Base-by-base conservation (phyloP, 495 filamentous ascomycete genomes). In the Darksidea phi region DNA sequence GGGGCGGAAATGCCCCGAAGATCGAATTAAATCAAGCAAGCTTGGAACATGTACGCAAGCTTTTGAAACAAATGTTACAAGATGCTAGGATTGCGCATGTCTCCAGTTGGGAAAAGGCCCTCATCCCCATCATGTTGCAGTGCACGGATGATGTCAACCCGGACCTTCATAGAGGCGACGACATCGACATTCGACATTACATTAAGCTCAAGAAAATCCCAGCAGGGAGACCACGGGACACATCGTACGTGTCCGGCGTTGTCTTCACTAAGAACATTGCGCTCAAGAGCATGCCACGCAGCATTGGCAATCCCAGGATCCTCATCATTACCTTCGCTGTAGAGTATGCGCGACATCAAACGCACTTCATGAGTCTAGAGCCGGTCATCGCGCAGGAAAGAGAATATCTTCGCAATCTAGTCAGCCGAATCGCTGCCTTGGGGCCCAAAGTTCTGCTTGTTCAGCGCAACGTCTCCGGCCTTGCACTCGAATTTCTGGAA, bases 171-270 rank as follows among this genome's bases (percentile, higher is more conserved):
- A 80, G 79, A 47, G 90, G 90, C 1, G 95, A 99, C 68, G 89
- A 93, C 67, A 96, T 97, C 75, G 93, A 99, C 72, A 96, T 99
- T 61, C 84, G 94, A n/a, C 93, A 97, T 68, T 99, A 96, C 68
- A 87, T 99, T 45, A 99, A 99, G 73, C 75, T 99, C 20, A 99
- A 99, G 69, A 95, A 95, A 70, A 91, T 97, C 6, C 87, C 91
- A 1, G 92, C 93, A 18, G 94, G 91, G 25, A 83, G 81, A 51
- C 94, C 94, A 41, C 84, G 88, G 17, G 95, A 99, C 74, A 97
- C 94, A 2, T 84, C 85, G 10, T 97, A 97, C 72, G 86, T 99
- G 25, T 95, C 94, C 28, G 95, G 95, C 0, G 85, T 99, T 12
- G 92, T 97, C 10, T 99, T 97, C 74, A 91, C 89, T 26, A 97